Percentiles rank a stretch among this genome's conserved stretches.
These are phyloP conservation scores for Kalaharituber pfeilii DNA, from an alignment of 2,329 filamentous ascomycete genomes.

Conservation along the genomic window DNA sequence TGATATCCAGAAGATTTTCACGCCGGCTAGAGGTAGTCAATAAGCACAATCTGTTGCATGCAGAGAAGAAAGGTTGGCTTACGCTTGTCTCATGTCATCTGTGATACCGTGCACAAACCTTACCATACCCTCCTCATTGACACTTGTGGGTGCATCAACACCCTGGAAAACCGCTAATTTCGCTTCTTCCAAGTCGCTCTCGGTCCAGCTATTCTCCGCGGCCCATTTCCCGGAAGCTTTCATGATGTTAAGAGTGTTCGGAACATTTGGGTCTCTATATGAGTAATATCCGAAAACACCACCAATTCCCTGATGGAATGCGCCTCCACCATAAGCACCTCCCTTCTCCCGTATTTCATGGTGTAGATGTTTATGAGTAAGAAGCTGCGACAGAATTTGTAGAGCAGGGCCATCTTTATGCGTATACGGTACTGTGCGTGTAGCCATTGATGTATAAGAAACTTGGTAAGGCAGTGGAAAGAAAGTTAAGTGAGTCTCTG, in stretches of 20 bases:
- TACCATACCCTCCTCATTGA: slow-evolving; percentile 74
- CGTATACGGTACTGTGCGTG: slow-evolving; percentile 71
- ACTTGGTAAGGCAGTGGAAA: slow-evolving; percentile 95
- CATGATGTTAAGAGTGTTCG: slow-evolving; percentile 77
- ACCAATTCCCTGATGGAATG: slow-evolving; percentile 60
- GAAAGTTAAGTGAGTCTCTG: slow-evolving; percentile 46
- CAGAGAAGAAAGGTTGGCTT: slow-evolving; percentile 4
- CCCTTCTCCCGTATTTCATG: slow-evolving; percentile 97
- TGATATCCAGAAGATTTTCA: slow-evolving; percentile 74
- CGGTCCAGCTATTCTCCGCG: slow-evolving; percentile 60
- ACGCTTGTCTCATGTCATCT: slow-evolving; percentile 65
- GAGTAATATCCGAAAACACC: slow-evolving; percentile 89
- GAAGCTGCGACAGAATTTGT: slow-evolving; percentile 72
- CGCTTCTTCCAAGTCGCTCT: slow-evolving; percentile 79
- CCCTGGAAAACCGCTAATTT: slow-evolving; percentile 89
- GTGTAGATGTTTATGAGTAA: slow-evolving; percentile 92
- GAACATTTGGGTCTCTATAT: slow-evolving; percentile 88
- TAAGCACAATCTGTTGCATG: not conserved
- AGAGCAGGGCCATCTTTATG: slow-evolving; percentile 59
- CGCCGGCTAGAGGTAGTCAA: slow-evolving; percentile 36
- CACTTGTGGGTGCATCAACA: slow-evolving; percentile 72
- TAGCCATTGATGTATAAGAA: slow-evolving; percentile 71
- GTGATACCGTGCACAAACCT: slow-evolving; percentile 72
- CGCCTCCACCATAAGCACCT: slow-evolving; percentile 85
- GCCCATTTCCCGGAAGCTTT: slow-evolving; percentile 67